Evolutionary conservation across 148 eudicot genomes (phyloP), one percentile per base, ranked within the genome.

Genomic region (Agrostemma githago): DNA sequence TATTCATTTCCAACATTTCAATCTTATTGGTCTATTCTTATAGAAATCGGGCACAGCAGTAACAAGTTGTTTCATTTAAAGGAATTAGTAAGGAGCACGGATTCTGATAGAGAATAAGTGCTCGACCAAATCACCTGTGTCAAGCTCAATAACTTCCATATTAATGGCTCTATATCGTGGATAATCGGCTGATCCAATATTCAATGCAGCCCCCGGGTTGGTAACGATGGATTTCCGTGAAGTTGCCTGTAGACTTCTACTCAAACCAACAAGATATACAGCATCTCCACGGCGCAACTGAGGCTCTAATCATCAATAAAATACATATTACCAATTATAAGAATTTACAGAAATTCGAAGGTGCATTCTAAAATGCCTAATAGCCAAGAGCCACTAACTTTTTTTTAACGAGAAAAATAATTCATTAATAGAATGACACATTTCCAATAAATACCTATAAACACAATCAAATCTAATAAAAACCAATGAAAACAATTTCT

Each of bases 61-160:
- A 10, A 21, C 21, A 26, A 26, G 77, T 42, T 15, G 19, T 54
- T 61, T 16, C 3, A 39, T 39, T 54, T n/a, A 19, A 11, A 11
- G 40, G 56, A 66, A 5, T 20, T 74, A 53, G 12, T 53, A 10
- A 6, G 43, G 16, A 74, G 5, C 54, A 10, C 4, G 20, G 16
- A 11, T n/a, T n/a, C 41, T 11, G 2, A 44, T 48, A 70, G 16
- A 9, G 10, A 59, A 65, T 20, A 40, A 6, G 9, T 59, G 8
- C 15, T 62, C 37, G 72, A 72, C 70, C 56, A 80, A 20, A 42
- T 53, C 80, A 94, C 98, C 98, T 72, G 98, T 89, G 84, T 94
- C 98, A 73, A 94, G 96, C 87, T 94, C 97, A 62, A 94, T 89
- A 72, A 94, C 96, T 84, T 94, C 98, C 98, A 94, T 89, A 78